A percentile compares a stretch with the other conserved stretches of the same genome.
These are phyloP conservation scores for Echinosophora koreensis DNA, from an alignment of 306 rosid genomes.

Conservation along the genomic window DNA sequence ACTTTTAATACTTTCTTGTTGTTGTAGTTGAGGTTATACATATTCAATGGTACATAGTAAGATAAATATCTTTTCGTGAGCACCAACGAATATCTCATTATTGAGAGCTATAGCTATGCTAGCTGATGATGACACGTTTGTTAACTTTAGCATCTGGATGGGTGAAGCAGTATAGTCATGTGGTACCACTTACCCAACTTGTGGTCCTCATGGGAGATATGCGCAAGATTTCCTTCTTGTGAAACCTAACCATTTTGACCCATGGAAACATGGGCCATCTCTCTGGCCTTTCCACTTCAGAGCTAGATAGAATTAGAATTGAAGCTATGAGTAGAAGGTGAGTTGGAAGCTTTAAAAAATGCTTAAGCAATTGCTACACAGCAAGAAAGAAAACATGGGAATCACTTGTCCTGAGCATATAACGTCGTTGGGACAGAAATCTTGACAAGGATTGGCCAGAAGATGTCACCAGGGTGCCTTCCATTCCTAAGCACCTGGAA, in stretches of 20 bases:
- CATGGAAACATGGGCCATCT: conserved; percentile 6
- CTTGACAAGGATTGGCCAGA: background rate
- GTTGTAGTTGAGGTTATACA: background rate
- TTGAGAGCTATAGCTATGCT: conserved; percentile 2
- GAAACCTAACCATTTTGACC: conserved; percentile 49
- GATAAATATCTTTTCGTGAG: background rate
- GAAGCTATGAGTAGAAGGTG: background rate
- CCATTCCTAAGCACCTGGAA: background rate
- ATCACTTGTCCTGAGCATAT: background rate
- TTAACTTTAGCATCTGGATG: conserved; percentile 32
- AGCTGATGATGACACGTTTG: conserved; percentile 22
- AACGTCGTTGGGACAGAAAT: background rate
- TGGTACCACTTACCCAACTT: conserved; percentile 36
- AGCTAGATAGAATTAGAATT: conserved; percentile 7
- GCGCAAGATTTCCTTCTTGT: conserved; percentile 53
- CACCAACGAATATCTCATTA: background rate
- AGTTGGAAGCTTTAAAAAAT: background rate
- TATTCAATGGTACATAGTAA: background rate
- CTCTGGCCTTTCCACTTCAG: conserved; percentile 36
- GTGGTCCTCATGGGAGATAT: conserved; percentile 58
- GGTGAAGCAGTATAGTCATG: conserved; percentile 36
- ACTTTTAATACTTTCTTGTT: background rate
- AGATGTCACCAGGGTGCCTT: conserved; percentile 28
- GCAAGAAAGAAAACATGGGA: background rate
- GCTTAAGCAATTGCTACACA: background rate